Evolutionary conservation across 176 grass and related monocot species (phyloP), one percentile per base, ranked within the genome.

Genomic region (Eremochloa ophiuroides): DNA sequence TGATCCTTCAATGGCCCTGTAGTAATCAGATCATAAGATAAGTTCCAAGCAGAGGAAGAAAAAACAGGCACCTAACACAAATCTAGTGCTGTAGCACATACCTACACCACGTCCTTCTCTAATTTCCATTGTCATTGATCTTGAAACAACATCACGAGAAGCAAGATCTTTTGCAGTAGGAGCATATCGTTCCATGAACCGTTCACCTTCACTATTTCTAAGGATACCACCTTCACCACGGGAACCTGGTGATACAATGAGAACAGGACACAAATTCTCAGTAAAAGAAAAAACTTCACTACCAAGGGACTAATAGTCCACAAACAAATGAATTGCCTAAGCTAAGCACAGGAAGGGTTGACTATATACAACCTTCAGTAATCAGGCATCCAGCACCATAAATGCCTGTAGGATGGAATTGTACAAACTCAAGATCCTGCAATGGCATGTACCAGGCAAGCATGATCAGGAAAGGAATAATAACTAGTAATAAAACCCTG

Each of bases 341-440:
- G 39, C 35, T 58, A 68, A 73, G 26, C n/a, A 74, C 12, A 79
- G 28, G n/a, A 65, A 73, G 14, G 76, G 9, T 51, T 50, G 23
- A 69, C n/a, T n/a, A n/a, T n/a, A 38, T 10, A 28, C 61, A 87
- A 90, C 91, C 91, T 94, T 94, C 91, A 73, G 91, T 94, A 51
- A 94, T 94, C 58, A 94, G 92, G 41, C 92, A 94, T 84, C 92
- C 92, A 50, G 92, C 92, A 89, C 92, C 92, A 51, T 94, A 94
- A 73, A 94, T 94, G 78, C 89, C 89, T 28, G 92, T 94, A 74
- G 92, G 92, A 73, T 94, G 92, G 80, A 94, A 94, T 66, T 99
- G 93, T 48, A 95, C 93, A 90, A 99, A 99, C 86, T 99, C 96
- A 80, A 99, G 92, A 86, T 95, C 96, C 93, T 99, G 84, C 43